These are phyloP conservation scores for Artemisia tridentata DNA, from an alignment of 129 eudicot genomes.

Conservation along the genomic window DNA sequence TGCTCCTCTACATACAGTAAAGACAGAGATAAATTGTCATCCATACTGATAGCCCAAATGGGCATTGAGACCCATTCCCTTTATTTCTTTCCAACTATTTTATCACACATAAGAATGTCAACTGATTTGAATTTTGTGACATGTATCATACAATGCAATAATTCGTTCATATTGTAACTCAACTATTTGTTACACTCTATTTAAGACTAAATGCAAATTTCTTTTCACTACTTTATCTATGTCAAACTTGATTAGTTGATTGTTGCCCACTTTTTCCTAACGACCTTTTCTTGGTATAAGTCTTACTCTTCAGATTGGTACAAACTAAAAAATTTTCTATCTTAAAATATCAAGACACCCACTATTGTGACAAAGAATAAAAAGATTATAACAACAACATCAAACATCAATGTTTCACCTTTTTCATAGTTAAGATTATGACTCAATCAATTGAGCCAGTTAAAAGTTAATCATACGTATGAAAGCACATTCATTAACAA, in stretches of 20 bases:
- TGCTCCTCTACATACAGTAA: too few relatives aligned
- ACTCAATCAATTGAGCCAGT: not conserved
- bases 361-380: too few relatives aligned
- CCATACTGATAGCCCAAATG: too few relatives aligned
- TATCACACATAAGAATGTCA: not conserved
- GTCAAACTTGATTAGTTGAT: not conserved
- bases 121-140: not conserved
- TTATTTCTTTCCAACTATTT: not conserved
- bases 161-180: not conserved
- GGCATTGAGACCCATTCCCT: not conserved
- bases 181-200: not conserved
- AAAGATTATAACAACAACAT: not conserved
- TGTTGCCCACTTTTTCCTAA: not conserved
- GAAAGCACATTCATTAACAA: not conserved
- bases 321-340: not conserved
- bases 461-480: not conserved
- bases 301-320: slow-evolving; percentile 7
- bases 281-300: slow-evolving; percentile 8
- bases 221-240: not conserved
- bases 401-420: not conserved
- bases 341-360: too few relatives aligned
- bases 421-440: not conserved
- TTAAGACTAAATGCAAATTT: not conserved
- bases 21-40: too few relatives aligned
- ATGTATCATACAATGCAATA: not conserved